Percentiles rank a stretch among this genome's conserved stretches.
Evolutionary conservation across 441 rosid species (phyloP).

Genomic region (Gossypium laxum): DNA sequence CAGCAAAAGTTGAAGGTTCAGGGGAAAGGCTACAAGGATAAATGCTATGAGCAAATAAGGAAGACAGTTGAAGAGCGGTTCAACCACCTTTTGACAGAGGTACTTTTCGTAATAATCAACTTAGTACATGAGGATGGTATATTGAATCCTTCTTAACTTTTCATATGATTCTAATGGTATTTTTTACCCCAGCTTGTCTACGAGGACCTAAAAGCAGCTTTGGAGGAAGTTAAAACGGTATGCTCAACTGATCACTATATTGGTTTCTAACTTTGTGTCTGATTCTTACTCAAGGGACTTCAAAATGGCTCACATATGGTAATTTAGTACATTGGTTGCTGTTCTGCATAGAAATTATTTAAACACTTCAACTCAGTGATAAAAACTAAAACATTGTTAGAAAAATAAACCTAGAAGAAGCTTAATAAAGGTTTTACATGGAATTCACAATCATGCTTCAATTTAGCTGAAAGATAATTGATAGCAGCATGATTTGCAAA

Average conservation of each 20-base stretch:
- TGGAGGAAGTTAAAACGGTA: conserved; percentile 91
- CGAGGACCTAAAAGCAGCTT: conserved; percentile 85
- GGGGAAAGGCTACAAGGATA: conserved; percentile 92
- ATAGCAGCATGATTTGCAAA: not conserved
- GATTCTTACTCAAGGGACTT: not conserved
- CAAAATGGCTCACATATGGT: not conserved
- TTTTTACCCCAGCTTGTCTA: conserved; percentile 62
- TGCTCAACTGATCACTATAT: conserved; percentile 16
- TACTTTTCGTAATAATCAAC: conserved; percentile 16
- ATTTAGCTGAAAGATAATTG: not conserved
- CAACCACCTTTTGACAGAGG: conserved; percentile 73
- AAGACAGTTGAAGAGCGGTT: conserved; percentile 83
- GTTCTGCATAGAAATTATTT: not conserved
- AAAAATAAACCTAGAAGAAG: not conserved
- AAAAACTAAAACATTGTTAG: not conserved
- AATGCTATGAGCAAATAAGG: conserved; percentile 88
- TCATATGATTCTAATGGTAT: conserved; percentile 22
- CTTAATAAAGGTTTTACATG: not conserved
- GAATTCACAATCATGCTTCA: not conserved
- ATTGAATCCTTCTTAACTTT: conserved; percentile 15
- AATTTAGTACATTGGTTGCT: not conserved
- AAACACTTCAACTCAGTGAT: not conserved
- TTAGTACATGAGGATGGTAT: not conserved
- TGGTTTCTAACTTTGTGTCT: conserved; percentile 1
- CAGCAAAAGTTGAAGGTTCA: conserved; percentile 71